Evolutionary conservation across 805 yeast genomes (phyloP).

Genomic region (Wickerhamiella nectarea): DNA sequence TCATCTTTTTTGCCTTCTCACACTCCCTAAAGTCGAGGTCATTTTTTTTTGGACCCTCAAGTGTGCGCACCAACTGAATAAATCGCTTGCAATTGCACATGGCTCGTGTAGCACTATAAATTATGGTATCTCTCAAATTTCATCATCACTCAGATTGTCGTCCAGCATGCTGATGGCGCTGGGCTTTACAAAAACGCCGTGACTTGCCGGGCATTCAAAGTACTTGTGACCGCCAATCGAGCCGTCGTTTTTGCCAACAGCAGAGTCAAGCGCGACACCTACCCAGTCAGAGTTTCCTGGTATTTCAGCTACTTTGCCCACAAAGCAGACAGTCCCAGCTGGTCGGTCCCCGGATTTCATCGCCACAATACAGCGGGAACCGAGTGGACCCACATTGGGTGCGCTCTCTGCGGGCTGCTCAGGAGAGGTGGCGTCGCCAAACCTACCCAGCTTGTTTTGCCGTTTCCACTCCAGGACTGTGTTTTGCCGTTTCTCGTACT

Average conservation of each 20-base stretch:
- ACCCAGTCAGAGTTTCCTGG: constrained; percentile 41
- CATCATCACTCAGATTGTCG: constrained; percentile 35
- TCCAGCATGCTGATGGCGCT: constrained; percentile 55
- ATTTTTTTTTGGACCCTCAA: background rate
- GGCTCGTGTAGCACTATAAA: no score
- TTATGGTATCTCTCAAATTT: no score
- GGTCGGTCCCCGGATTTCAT: constrained; percentile 31
- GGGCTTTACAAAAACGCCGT: constrained; percentile 75
- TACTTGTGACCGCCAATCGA: constrained; percentile 44
- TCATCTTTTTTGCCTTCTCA: constrained; percentile 40
- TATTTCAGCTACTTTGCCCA: constrained; percentile 56
- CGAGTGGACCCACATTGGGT: constrained; percentile 13
- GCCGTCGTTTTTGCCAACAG: constrained; percentile 81
- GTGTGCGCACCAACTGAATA: no score
- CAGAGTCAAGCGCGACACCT: constrained; percentile 76
- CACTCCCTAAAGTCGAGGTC: background rate
- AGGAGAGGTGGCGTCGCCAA: constrained; percentile 37
- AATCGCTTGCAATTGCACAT: no score
- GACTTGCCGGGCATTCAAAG: constrained; percentile 41
- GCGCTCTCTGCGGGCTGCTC: constrained; percentile 18
- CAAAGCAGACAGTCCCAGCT: constrained; percentile 53
- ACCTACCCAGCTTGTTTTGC: constrained; percentile 54
- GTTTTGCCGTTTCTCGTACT: constrained; percentile 44
- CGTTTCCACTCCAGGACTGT: constrained; percentile 71
- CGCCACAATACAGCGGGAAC: constrained; percentile 23